Percentiles rank a stretch among this genome's conserved stretches.
These are phyloP conservation scores for Podospora anserina DNA, from an alignment of 495 filamentous ascomycete genomes.

Conservation along the genomic window DNA sequence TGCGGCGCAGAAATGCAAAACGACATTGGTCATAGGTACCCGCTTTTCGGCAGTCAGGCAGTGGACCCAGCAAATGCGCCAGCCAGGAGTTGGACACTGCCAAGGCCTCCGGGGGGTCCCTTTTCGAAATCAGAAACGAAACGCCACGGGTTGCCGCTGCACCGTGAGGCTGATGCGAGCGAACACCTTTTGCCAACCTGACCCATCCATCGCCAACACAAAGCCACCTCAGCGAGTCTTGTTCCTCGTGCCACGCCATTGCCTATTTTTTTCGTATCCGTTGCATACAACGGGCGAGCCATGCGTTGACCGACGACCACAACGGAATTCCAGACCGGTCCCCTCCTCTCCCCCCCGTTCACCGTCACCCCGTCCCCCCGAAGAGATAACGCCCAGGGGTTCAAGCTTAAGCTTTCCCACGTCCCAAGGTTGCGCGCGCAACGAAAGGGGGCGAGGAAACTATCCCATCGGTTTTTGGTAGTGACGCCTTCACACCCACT, in stretches of 20 bases:
- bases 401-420: constrained; percentile 2
- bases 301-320: constrained; percentile 29
- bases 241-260: constrained; percentile 6
- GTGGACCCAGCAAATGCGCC: neutral
- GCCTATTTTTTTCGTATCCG: neutral
- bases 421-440: constrained; percentile 9
- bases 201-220: constrained; percentile 21
- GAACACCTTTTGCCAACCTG: constrained; percentile 34
- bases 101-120: constrained; percentile 15
- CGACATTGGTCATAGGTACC: constrained; percentile 11
- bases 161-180: constrained; percentile 30
- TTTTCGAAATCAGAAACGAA: constrained; percentile 19
- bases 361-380: neutral
- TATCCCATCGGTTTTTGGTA: constrained; percentile 14
- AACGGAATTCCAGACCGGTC: constrained; percentile 3
- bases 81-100: constrained; percentile 16
- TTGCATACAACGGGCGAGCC: constrained; percentile 15
- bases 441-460: constrained; percentile 15
- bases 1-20: constrained; percentile 7
- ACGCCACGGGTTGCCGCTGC: constrained; percentile 26
- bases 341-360: neutral
- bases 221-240: constrained; percentile 16
- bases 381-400: neutral
- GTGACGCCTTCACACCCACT: constrained; percentile 13
- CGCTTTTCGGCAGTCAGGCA: neutral